Conservation (phyloP, 2,329 filamentous ascomycete species). For the Diaporthe capsici region DNA sequence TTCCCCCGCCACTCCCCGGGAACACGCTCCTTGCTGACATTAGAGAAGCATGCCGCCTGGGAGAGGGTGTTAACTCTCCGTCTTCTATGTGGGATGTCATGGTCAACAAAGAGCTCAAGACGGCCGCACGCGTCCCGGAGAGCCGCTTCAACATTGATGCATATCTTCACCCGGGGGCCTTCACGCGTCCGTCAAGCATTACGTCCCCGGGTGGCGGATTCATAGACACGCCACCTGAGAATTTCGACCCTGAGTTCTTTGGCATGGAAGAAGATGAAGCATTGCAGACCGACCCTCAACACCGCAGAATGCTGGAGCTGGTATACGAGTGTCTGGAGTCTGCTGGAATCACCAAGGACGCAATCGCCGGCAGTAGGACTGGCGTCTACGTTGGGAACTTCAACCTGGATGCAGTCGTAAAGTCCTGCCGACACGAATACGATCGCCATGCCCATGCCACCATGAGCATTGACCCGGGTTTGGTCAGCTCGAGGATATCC, state of each 20-base stretch:
- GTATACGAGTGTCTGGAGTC: not conserved
- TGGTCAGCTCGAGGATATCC: not conserved
- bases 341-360: not conserved
- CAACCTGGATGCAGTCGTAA: not conserved
- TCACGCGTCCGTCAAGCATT: not conserved
- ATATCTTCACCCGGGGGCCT: not conserved
- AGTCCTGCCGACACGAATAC: not conserved
- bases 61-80: not conserved
- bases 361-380: not conserved
- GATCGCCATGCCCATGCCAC: slow-evolving; percentile 1
- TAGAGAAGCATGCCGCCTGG: not conserved
- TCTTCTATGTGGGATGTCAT: not conserved
- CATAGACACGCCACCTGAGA: not conserved
- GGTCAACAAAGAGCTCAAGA: not conserved
- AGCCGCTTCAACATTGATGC: slow-evolving; percentile 1
- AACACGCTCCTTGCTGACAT: not conserved
- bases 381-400: not conserved
- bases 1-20: not conserved
- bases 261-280: not conserved
- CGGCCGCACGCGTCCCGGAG: not conserved
- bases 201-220: not conserved
- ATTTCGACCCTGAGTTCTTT: slow-evolving; percentile 1
- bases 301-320: not conserved
- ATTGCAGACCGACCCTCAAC: not conserved
- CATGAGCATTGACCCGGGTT: not conserved